A percentile compares a stretch with the other conserved stretches of the same genome.
Conservation (phyloP, 441 rosid genomes). For the Mallotus japonicus region DNA sequence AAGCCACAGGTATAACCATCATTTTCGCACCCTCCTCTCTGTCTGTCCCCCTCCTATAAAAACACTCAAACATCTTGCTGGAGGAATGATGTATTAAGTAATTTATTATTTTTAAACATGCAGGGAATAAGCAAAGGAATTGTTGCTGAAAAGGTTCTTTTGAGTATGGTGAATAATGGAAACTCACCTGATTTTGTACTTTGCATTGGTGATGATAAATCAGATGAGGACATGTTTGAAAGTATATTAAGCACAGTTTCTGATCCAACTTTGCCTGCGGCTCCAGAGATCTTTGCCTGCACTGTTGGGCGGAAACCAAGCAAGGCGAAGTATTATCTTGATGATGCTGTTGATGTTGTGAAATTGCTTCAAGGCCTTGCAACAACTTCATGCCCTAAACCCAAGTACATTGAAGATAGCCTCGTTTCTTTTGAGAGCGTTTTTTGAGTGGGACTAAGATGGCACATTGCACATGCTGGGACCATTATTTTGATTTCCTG, state of each 20-base stretch:
- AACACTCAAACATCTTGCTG: background rate
- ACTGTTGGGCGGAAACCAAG: constrained; percentile 57
- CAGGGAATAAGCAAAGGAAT: constrained; percentile 58
- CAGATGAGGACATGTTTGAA: constrained; percentile 66
- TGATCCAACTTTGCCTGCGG: constrained; percentile 29
- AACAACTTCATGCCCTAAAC: constrained; percentile 32
- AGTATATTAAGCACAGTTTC: constrained; percentile 38
- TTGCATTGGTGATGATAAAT: constrained; percentile 58
- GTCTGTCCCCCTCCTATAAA: background rate
- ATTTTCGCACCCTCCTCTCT: background rate
- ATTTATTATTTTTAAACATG: background rate
- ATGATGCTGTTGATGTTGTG: constrained; percentile 40
- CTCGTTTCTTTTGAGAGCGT: constrained; percentile 45
- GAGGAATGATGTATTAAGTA: background rate
- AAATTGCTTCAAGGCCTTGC: constrained; percentile 53
- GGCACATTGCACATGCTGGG: background rate
- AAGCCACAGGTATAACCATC: constrained; percentile 65
- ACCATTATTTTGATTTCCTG: background rate
- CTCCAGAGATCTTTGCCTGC: constrained; percentile 52
- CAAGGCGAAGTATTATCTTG: constrained; percentile 58
- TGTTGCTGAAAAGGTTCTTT: constrained; percentile 43
- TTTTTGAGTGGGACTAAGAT: constrained; percentile 21
- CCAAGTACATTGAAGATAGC: constrained; percentile 20
- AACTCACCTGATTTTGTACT: constrained; percentile 49
- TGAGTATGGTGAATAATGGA: constrained; percentile 29